Base-by-base conservation (phyloP, 192 early-diverging fungal species). In the Umbelopsis ramanniana region DNA sequence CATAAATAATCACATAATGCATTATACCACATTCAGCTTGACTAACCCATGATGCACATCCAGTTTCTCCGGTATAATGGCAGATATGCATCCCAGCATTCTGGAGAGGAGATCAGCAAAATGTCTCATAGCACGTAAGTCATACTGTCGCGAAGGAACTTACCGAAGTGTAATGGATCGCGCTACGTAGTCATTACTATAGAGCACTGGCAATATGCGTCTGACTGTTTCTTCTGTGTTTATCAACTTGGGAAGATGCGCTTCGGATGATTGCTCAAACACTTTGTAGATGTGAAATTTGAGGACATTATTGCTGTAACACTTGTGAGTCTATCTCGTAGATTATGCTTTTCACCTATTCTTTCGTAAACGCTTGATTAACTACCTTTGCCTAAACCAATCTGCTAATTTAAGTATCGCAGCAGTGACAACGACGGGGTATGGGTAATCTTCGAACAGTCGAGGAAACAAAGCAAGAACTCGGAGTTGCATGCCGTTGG, bases 91-190 rank as follows among this genome's bases (percentile, higher is more conserved):
- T 9, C 84, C 84, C 26, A 86, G 72, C 3, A 80, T 71, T 24
- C 84, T 86, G 74, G 5, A 26, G 15, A 53, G 67, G 7, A n/a
- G 24, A 43, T 37, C 15, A 57, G 43, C 48, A 50, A 11, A 43
- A 17, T 52, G 37, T 48, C 21, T 8, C 6, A 68, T 21, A 54
- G 15, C 47, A 38, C 17, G 7, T 53, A 14, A 1, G 0, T 15
- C 6, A 37, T 12, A 0, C 12, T 6, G 15, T 46, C 35, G 26
- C 1, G 26, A 12, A 14, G 0, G 23, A 29, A 29, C 26, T 60
- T 74, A 86, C 84, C 84, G 73, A 46, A 86, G 76, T 24, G 84
- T 83, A 29, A 83, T 75, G 33, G 81, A 72, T 38, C 84, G 82
- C 24, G 84, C 80, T 12, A 82, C 48, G 2, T 78, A 80, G 26